Evolutionary conservation across 768 basidiomycete genomes (phyloP).

Genomic region (Rickenella mellea): DNA sequence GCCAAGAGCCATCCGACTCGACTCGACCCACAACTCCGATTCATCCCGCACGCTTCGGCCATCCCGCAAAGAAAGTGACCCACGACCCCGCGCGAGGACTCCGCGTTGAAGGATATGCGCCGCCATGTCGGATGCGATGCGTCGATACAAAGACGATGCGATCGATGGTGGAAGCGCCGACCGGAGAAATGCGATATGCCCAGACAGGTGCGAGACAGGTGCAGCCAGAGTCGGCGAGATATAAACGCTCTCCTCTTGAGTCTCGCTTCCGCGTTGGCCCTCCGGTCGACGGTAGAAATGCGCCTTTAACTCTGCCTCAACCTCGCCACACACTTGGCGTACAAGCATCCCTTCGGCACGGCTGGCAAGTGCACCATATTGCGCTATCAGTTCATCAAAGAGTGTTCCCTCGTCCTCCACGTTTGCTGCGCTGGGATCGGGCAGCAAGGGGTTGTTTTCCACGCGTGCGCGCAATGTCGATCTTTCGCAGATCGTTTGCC

Average conservation of each 20-base stretch:
- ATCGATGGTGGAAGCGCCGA: constrained; percentile 49
- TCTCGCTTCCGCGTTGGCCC: constrained; percentile 15
- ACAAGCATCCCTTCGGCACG: constrained; percentile 88
- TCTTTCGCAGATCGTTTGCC: constrained; percentile 64
- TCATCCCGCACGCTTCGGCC: constrained; percentile 60
- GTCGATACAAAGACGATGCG: constrained; percentile 62
- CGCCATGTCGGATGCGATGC: constrained; percentile 57
- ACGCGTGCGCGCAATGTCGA: constrained; percentile 48
- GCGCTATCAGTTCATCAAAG: constrained; percentile 66
- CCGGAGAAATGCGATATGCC: constrained; percentile 64
- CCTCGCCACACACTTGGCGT: constrained; percentile 73
- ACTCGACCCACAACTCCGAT: constrained; percentile 76
- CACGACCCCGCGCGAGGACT: constrained; percentile 67
- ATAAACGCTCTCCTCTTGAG: constrained; percentile 28
- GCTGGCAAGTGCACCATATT: constrained; percentile 47
- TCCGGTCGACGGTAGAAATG: constrained; percentile 53
- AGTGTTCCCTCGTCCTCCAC: constrained; percentile 49
- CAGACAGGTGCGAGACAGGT: constrained; percentile 72
- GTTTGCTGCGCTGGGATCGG: constrained; percentile 28
- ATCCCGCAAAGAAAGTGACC: constrained; percentile 44
- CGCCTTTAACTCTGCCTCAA: constrained; percentile 62
- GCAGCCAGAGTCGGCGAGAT: constrained; percentile 65
- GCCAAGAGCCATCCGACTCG: constrained; percentile 52
- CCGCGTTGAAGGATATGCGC: constrained; percentile 79
- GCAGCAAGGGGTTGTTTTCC: constrained; percentile 39